phyloP scores from a whole-genome alignment of 768 basidiomycete genomes.

The Pleurotus platypus region DNA sequence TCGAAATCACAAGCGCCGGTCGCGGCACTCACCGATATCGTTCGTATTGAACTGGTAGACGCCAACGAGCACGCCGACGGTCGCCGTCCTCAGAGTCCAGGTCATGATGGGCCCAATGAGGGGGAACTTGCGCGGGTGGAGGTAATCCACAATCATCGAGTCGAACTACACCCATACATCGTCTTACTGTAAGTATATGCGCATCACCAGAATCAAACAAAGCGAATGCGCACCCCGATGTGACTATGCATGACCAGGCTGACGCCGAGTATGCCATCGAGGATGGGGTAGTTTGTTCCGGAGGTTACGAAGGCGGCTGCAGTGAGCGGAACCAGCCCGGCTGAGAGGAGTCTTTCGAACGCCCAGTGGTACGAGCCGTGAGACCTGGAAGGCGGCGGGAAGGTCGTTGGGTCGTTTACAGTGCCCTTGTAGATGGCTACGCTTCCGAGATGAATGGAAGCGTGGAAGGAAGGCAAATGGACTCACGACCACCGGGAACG shows the following conservation, averaged over 20 bases:
- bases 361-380: constrained; percentile 93
- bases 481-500: constrained; percentile 73
- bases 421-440: constrained; percentile 85
- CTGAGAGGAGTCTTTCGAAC: constrained; percentile 90
- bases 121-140: constrained; percentile 95
- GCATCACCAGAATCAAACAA: no score
- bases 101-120: constrained; percentile 58
- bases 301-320: constrained; percentile 82
- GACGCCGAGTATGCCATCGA: constrained; percentile 87
- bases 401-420: constrained; percentile 91
- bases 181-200: no score
- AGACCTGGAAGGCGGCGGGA: constrained; percentile 74
- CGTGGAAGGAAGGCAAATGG: not conserved
- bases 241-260: constrained; percentile 93
- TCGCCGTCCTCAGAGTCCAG: constrained; percentile 79
- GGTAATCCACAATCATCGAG: constrained; percentile 76
- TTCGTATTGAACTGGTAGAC: constrained; percentile 99
- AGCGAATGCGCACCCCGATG: constrained; percentile 67
- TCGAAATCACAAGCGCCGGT: constrained; percentile 1
- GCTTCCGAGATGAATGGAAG: not conserved
- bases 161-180: constrained; percentile 76
- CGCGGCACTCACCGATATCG: constrained; percentile 75
- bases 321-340: constrained; percentile 83
- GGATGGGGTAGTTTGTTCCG: constrained; percentile 70
- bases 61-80: constrained; percentile 81